Evolutionary conservation across 345 rosid genomes (phyloP).

Genomic region (Eucalyptus polybractea): DNA sequence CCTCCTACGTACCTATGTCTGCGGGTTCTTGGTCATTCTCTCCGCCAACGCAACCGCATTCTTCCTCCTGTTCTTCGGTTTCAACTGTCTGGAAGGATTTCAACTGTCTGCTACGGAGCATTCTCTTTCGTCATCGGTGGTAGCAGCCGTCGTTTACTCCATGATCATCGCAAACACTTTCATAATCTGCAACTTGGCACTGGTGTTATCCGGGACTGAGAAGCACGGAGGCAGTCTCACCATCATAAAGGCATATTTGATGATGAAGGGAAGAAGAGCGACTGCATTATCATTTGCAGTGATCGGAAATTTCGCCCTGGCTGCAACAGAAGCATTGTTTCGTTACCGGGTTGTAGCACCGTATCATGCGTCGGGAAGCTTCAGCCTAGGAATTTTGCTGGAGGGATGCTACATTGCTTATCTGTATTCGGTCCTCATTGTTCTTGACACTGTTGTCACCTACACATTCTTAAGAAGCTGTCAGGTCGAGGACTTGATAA

Average conservation of each 20-base stretch:
- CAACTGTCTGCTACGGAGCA: slow-evolving; percentile 21
- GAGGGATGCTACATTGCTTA: slow-evolving; percentile 65
- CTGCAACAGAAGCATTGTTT: slow-evolving; percentile 70
- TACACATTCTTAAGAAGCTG: slow-evolving; percentile 55
- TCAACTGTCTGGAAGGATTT: slow-evolving; percentile 22
- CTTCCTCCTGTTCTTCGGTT: slow-evolving; percentile 40
- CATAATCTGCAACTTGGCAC: slow-evolving; percentile 51
- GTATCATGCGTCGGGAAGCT: slow-evolving; percentile 3
- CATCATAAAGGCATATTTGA: slow-evolving; percentile 48
- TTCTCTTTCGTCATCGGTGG: slow-evolving; percentile 25
- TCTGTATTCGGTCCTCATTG: slow-evolving; percentile 49
- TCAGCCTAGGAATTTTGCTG: slow-evolving; percentile 2
- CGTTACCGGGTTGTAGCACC: slow-evolving; percentile 35
- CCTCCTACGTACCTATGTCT: slow-evolving; percentile 35
- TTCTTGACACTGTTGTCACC: slow-evolving; percentile 56
- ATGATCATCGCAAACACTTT: slow-evolving; percentile 48
- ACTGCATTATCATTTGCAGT: slow-evolving; percentile 64
- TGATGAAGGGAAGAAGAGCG: slow-evolving; percentile 46
- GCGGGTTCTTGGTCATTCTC: slow-evolving; percentile 40
- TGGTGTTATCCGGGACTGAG: slow-evolving; percentile 45
- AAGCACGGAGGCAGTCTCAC: slow-evolving; percentile 38
- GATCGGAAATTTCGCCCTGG: slow-evolving; percentile 40
- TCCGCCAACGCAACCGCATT: slow-evolving; percentile 73
- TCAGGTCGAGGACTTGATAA: neutral
- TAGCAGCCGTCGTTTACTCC: slow-evolving; percentile 58